Base-by-base conservation (phyloP, 208 protist genomes). In the Trypanosoma caninum region DNA sequence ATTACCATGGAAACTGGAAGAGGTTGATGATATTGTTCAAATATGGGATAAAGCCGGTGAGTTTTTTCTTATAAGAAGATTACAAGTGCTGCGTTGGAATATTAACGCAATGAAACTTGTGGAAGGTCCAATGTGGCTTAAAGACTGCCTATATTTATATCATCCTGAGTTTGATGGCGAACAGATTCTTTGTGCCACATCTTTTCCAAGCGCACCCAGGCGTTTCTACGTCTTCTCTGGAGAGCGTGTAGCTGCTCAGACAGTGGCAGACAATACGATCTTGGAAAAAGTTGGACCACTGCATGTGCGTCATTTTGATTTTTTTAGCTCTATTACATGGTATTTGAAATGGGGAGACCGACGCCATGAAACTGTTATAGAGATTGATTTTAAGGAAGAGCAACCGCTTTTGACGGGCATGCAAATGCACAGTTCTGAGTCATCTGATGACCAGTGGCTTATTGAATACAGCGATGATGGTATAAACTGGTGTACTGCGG, bases 381-480 rank as follows among this genome's bases (percentile, higher is more conserved):
- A 56, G 13, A 11, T 71, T 62, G 71, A 77, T 59, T 72, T 77
- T 46, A 54, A 46, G 34, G 58, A 72, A 41, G 58, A 72, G 22
- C 56, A 61, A 18, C 63, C 53, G 27, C 51, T 71, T 33, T 41
- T 72, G 34, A 20, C 42, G 35, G 71, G 71, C 14, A 8, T 77
- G 3, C 23, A 38, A 10, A 60, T 77, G 42, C 64, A 23, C 1
- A 68, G 54, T 46, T 65, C 59, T 16, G 71, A 69, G 27, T 59
- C 56, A 20, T 59, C 53, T 53, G 50, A 45, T 47, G 59, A 69
- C 28, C 52, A 74, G 14, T 71, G 54, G 65, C 3, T 79, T 16
- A 30, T 72, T 30, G 65, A 67, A n/a, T 85, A 58, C 64, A 76
- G 66, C 48, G 72, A 85, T 55, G 78, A 85, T 59, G 66, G 55